Base-by-base conservation (phyloP, 148 eudicot species). In the Talinum fruticosum region DNA sequence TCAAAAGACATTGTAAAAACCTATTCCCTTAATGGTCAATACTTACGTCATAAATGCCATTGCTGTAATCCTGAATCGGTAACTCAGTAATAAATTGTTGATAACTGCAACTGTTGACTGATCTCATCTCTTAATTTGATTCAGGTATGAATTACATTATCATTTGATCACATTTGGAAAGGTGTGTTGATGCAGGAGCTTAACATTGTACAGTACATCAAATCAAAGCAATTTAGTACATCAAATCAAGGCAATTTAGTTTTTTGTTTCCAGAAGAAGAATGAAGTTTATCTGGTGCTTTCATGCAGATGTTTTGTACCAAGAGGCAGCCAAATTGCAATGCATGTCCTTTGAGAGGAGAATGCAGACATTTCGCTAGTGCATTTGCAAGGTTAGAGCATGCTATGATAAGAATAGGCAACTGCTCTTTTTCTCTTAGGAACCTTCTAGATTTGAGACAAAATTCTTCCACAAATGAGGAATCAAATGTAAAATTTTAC, bases 121-220 rank as follows among this genome's bases (percentile, higher is more conserved):
- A 70, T 81, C 59, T 49, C 75, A 61, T 51, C 44, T 28, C 61
- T 65, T 69, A 45, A 41, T 80, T 29, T 79, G 47, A 76, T 75
- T 72, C 84, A 96, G 99, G 83, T 96, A 96, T 79, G 98, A 93
- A 82, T 86, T 96, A 72, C 99, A 96, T 78, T 96, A 96, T 80
- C 99, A 96, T 80, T 86, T 96, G 97, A 96, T 96, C 79, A 96
- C 99, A 45, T 96, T 96, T 86, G 99, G 99, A 78, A 96, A 96
- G 98, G 99, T 96, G 84, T 30, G 69, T 65, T 73, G 53, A 45
- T 23, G 45, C 69, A 59, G 15, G 14, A 69, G 30, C 30, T 62
- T 62, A 28, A 1, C 34, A 28, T 62, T 62, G n/a, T n/a, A n/a
- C n/a, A n/a, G n/a, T n/a, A n/a, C n/a, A n/a, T n/a, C n/a, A n/a